Conservation (phyloP, 2,329 filamentous ascomycete species). For the Mariannaea sp. region DNA sequence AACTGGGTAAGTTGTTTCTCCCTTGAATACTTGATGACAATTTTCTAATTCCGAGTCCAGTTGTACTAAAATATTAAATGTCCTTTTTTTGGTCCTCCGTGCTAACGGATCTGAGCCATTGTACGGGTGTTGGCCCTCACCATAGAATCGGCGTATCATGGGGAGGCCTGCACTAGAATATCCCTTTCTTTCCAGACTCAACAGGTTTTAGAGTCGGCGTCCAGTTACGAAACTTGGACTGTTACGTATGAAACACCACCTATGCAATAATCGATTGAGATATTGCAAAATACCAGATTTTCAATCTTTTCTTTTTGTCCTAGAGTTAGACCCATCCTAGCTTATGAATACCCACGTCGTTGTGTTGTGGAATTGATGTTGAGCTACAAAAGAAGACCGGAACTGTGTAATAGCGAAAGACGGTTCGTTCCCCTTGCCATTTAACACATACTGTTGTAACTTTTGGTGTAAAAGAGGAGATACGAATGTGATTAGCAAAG, state of each 20-base stretch:
- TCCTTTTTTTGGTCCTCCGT: constrained; percentile 6
- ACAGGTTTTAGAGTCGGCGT: constrained; percentile 14
- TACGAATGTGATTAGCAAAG: too few relatives aligned
- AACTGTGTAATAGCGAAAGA: too few relatives aligned
- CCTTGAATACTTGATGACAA: fast-evolving
- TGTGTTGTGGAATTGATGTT: too few relatives aligned
- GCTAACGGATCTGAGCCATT: constrained; percentile 5
- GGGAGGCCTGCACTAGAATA: constrained; percentile 10
- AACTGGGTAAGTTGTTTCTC: constrained; percentile 33
- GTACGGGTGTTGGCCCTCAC: constrained; percentile 3
- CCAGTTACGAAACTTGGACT: constrained; percentile 20
- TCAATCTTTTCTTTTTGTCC: constrained; percentile 3
- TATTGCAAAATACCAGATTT: constrained; percentile 10
- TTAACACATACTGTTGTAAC: too few relatives aligned
- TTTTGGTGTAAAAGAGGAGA: too few relatives aligned
- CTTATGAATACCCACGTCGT: too few relatives aligned
- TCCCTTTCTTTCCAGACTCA: constrained; percentile 9
- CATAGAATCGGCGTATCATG: constrained; percentile 18
- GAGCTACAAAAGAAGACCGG: too few relatives aligned
- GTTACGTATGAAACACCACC: constrained; percentile 11
- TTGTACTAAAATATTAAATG: constrained; percentile 21
- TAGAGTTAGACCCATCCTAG: constrained; percentile 5
- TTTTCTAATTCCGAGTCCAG: constrained; percentile 22
- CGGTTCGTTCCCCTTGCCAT: too few relatives aligned
- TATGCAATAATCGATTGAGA: constrained; percentile 8